phyloP scores from a whole-genome alignment of 257 asterid species.

The Thymus mandschuricus region DNA sequence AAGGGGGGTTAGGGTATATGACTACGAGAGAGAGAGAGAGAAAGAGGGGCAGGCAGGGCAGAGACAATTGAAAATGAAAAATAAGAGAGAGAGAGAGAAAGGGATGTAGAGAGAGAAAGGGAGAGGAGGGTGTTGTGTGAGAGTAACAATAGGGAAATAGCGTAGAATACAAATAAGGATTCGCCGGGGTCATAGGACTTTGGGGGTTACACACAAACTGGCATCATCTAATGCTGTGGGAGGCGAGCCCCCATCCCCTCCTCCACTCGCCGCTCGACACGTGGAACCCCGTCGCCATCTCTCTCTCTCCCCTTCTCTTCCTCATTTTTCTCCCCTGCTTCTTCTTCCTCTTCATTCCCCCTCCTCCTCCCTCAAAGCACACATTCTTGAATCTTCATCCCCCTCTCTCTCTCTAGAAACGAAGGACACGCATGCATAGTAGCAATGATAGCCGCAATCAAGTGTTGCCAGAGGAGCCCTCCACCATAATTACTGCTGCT shows the following conservation, averaged over 20 bases:
- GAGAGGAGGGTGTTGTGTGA: conserved; percentile 35
- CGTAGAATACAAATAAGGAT: conserved; percentile 55
- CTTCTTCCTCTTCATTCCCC: conserved; percentile 15
- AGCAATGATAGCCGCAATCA: conserved; percentile 18
- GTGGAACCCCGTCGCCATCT: conserved; percentile 61
- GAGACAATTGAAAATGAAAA: conserved; percentile 43
- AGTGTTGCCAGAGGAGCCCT: background rate
- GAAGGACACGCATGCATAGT: background rate
- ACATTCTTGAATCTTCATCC: conserved; percentile 3
- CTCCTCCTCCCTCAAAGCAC: background rate
- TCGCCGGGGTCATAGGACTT: conserved; percentile 69
- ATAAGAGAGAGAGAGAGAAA: conserved; percentile 42
- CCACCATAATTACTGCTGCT: conserved; percentile 22
- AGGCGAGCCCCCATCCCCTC: conserved; percentile 56
- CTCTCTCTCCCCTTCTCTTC: conserved; percentile 28
- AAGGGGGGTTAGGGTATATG: conserved; percentile 63
- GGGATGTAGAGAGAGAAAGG: conserved; percentile 40
- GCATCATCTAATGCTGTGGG: conserved; percentile 56
- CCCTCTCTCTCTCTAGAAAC: background rate
- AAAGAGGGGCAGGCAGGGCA: conserved; percentile 36
- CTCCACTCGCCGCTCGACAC: conserved; percentile 59
- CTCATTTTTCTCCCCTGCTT: background rate
- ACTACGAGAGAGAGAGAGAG: conserved; percentile 50
- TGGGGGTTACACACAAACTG: conserved; percentile 61
- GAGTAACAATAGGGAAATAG: conserved; percentile 37